Conservation (phyloP, 2,329 filamentous ascomycete species). For the Fusarium subtropicale region DNA sequence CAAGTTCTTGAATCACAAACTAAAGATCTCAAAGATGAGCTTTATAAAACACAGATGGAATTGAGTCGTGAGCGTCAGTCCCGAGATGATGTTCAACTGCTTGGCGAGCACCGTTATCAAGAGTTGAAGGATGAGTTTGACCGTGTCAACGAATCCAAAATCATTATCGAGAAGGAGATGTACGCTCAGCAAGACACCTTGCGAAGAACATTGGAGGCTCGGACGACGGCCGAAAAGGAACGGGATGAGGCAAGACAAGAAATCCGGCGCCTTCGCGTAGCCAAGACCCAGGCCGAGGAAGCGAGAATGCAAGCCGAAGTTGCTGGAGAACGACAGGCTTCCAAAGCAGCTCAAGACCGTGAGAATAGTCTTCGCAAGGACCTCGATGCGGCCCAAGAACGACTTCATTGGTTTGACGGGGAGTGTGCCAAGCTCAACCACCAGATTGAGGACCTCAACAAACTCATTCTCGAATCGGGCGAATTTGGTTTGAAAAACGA, state of each 20-base stretch:
- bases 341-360: constrained; percentile 80
- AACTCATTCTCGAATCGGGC: constrained; percentile 88
- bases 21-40: constrained; percentile 84
- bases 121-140: constrained; percentile 87
- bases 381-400: constrained; percentile 80
- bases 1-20: constrained; percentile 89
- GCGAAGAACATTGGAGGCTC: constrained; percentile 84
- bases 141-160: constrained; percentile 90
- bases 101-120: constrained; percentile 88
- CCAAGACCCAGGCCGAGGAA: constrained; percentile 87
- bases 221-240: constrained; percentile 83
- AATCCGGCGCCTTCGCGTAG: constrained; percentile 82
- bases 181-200: constrained; percentile 95
- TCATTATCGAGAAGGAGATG: constrained; percentile 97
- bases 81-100: constrained; percentile 89
- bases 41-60: constrained; percentile 87
- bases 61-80: constrained; percentile 93
- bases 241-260: constrained; percentile 90
- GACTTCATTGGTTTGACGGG: constrained; percentile 81
- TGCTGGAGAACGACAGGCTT: constrained; percentile 82
- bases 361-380: constrained; percentile 82
- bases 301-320: constrained; percentile 85
- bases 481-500: constrained; percentile 91
- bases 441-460: constrained; percentile 87
- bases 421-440: constrained; percentile 81